These are phyloP conservation scores for Talaromyces sp. DNA, from an alignment of 2,329 filamentous ascomycete genomes.

Conservation along the genomic window DNA sequence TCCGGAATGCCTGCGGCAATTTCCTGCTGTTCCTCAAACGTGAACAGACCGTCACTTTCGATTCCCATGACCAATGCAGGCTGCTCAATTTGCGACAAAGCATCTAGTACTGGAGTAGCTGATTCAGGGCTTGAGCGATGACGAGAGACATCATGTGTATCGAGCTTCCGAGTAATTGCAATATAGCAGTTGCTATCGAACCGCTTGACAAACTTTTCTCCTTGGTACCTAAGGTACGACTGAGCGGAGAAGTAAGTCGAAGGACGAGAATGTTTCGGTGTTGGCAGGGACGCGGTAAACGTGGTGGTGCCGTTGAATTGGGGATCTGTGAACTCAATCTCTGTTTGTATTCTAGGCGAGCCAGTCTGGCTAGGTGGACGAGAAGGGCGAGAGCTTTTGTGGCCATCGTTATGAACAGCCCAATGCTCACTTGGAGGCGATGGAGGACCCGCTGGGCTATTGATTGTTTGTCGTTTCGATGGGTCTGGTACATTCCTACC, in stretches of 20 bases:
- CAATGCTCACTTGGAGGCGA: conserved; percentile 71
- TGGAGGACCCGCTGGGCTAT: conserved; percentile 58
- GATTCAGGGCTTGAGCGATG: conserved; percentile 56
- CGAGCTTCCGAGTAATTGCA: conserved; percentile 94
- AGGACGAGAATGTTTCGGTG: conserved; percentile 41
- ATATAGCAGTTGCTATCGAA: conserved; percentile 99
- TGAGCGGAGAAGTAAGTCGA: conserved; percentile 97
- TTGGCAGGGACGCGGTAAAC: conserved; percentile 43
- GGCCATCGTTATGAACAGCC: conserved; percentile 79
- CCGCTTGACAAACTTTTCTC: conserved; percentile 90
- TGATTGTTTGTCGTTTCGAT: conserved; percentile 78
- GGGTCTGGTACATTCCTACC: conserved; percentile 89
- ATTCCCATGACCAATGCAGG: conserved; percentile 90
- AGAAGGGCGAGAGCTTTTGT: conserved; percentile 62
- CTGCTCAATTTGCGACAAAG: conserved; percentile 79
- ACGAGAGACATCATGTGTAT: conserved; percentile 92
- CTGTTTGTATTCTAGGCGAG: conserved; percentile 30
- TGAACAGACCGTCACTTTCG: conserved; percentile 93
- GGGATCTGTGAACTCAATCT: conserved; percentile 56
- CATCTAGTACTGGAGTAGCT: conserved; percentile 61
- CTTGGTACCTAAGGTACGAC: conserved; percentile 95
- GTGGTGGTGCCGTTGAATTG: conserved; percentile 68
- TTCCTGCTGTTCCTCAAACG: conserved; percentile 94
- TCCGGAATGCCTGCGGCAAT: conserved; percentile 78
- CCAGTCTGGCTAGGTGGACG: conserved; percentile 39